phyloP scores from a whole-genome alignment of 2,329 filamentous ascomycete genomes.

The Paraphoma sp. region DNA sequence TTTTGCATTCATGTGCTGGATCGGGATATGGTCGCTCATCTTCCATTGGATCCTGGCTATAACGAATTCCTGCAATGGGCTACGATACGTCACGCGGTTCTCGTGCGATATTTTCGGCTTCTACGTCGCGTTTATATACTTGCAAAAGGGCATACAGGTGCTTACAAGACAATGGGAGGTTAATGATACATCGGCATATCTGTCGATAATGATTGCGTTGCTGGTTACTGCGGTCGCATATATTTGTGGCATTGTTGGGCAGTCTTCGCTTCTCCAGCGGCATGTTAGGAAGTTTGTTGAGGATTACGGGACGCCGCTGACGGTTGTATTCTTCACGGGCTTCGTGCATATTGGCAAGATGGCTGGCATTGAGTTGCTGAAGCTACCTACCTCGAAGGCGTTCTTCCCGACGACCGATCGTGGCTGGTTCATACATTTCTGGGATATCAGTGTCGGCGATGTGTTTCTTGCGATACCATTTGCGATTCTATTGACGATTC shows the following conservation, averaged over 20 bases:
- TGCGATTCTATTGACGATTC: slow-evolving; percentile 78
- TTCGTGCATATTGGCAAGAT: slow-evolving; percentile 89
- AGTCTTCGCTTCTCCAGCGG: slow-evolving; percentile 74
- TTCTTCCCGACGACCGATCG: slow-evolving; percentile 80
- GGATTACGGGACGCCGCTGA: slow-evolving; percentile 80
- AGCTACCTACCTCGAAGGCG: slow-evolving; percentile 75
- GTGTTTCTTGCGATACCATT: slow-evolving; percentile 89
- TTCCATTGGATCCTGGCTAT: slow-evolving; percentile 85
- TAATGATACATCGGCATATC: slow-evolving; percentile 70
- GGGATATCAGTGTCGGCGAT: slow-evolving; percentile 75
- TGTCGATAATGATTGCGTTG: slow-evolving; percentile 77
- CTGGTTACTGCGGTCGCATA: slow-evolving; percentile 82
- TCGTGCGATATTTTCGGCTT: slow-evolving; percentile 95
- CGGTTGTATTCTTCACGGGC: slow-evolving; percentile 80
- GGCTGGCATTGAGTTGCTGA: slow-evolving; percentile 71
- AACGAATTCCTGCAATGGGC: slow-evolving; percentile 84
- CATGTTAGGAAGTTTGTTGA: slow-evolving; percentile 82
- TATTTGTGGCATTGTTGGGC: slow-evolving; percentile 73
- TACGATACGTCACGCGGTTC: slow-evolving; percentile 90
- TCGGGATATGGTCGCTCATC: slow-evolving; percentile 84
- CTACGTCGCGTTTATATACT: slow-evolving; percentile 90
- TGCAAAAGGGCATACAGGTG: slow-evolving; percentile 90
- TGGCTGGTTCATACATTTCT: slow-evolving; percentile 81
- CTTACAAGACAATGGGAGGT: slow-evolving; percentile 74
- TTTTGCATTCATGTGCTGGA: slow-evolving; percentile 90